Conservation (phyloP, 768 basidiomycete species). For the Heimioporus sp. region DNA sequence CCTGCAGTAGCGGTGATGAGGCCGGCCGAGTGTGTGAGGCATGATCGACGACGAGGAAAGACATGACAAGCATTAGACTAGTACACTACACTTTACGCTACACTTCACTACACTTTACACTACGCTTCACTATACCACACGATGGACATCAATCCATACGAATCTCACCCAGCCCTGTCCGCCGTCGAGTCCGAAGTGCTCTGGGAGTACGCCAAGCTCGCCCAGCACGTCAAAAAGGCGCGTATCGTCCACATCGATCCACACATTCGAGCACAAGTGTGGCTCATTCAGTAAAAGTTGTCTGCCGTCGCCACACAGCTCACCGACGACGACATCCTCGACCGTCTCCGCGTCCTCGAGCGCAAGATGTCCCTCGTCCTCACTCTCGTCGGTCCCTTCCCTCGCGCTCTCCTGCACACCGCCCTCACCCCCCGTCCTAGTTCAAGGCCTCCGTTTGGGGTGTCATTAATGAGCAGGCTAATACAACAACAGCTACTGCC, state of each 20-base stretch:
- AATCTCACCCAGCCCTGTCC: slow-evolving; percentile 64
- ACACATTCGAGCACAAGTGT: too few relatives aligned
- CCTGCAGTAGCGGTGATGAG: slow-evolving; percentile 38
- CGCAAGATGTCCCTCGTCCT: slow-evolving; percentile 94
- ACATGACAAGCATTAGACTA: too few relatives aligned
- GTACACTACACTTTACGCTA: too few relatives aligned
- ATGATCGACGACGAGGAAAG: slow-evolving; percentile 45
- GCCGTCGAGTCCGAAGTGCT: slow-evolving; percentile 74
- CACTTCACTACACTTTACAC: too few relatives aligned
- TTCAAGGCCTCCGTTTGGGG: slow-evolving; percentile 98
- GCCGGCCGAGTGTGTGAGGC: slow-evolving; percentile 34
- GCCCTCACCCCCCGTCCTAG: slow-evolving; percentile 37
- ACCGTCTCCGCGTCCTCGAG: slow-evolving; percentile 77
- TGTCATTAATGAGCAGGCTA: slow-evolving; percentile 78
- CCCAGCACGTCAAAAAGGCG: slow-evolving; percentile 72
- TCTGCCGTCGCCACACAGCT: slow-evolving; percentile 66
- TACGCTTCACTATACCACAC: too few relatives aligned
- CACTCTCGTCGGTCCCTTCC: slow-evolving; percentile 61
- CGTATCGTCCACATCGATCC: not conserved
- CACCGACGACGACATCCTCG: slow-evolving; percentile 71
- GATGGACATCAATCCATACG: slow-evolving; percentile 61
- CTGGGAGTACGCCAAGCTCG: slow-evolving; percentile 91
- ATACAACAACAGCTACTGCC: slow-evolving; percentile 8
- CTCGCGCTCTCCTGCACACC: not conserved
- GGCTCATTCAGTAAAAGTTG: slow-evolving; percentile 42